These are phyloP conservation scores for Globisporangium ultimum DNA, from an alignment of 352 stramenopile species.

Conservation along the genomic window DNA sequence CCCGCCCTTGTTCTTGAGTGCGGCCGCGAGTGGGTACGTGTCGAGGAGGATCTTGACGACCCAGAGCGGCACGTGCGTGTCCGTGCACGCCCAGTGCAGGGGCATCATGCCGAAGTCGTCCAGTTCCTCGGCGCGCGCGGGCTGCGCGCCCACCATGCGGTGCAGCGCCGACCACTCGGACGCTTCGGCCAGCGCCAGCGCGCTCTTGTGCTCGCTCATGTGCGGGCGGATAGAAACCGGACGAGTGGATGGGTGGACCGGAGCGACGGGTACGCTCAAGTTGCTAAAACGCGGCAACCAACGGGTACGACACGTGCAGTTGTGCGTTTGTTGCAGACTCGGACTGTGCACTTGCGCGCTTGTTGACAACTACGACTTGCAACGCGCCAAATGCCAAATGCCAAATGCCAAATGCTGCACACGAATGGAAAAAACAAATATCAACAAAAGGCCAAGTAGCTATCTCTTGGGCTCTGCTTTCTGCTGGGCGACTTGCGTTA, in stretches of 20 bases:
- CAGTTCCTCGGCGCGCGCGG: constrained; percentile 60
- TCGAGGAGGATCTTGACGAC: constrained; percentile 69
- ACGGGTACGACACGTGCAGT: not conserved
- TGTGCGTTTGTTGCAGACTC: not conserved
- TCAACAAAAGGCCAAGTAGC: too few relatives aligned
- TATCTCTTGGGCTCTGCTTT: constrained; percentile 4
- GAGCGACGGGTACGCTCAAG: not conserved
- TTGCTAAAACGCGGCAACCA: not conserved
- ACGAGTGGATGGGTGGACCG: too few relatives aligned
- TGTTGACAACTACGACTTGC: not conserved
- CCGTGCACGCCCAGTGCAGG: constrained; percentile 83
- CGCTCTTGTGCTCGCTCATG: constrained; percentile 28
- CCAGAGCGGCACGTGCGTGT: constrained; percentile 62
- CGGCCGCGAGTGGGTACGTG: constrained; percentile 42
- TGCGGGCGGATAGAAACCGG: too few relatives aligned
- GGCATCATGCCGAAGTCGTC: constrained; percentile 88
- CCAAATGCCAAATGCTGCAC: too few relatives aligned
- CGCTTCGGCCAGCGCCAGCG: constrained; percentile 71
- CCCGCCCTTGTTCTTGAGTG: constrained; percentile 74
- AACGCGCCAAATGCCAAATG: too few relatives aligned
- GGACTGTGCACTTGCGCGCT: not conserved
- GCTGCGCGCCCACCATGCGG: constrained; percentile 43
- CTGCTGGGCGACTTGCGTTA: constrained; percentile 1
- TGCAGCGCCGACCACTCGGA: constrained; percentile 67
- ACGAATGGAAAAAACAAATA: too few relatives aligned